Evolutionary conservation across 352 stramenopile species (phyloP), one percentile per base, ranked within the genome.

Genomic region (Pythium plurisporium): DNA sequence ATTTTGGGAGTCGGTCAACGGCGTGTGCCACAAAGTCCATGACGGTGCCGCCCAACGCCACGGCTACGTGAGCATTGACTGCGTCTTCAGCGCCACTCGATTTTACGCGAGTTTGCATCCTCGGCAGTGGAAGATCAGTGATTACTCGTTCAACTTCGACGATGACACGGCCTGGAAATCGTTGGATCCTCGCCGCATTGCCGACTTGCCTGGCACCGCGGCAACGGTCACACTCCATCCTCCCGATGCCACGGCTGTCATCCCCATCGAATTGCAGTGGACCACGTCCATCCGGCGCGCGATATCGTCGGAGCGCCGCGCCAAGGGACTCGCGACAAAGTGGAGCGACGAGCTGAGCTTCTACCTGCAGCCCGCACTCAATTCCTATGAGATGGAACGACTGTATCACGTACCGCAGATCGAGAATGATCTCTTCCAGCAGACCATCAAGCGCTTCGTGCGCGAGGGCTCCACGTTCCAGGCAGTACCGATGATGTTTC

Each of bases 331-430:
- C 45, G 49, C 68, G 42, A 95, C 86, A 17, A 66, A 62, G 6
- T 96, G 83, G 83, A 92, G 82, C 49, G 72, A 84, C 31, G 76
- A 84, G 30, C 72, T 96, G 20, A 72, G 67, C 49, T 91, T 92
- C 56, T 87, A 81, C 45, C 59, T 96, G 41, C 68, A 89, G 9
- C 87, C 87, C 23, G 86, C 88, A n/a, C 74, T 96, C 19, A 80
- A 80, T 38, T 86, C 86, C 14, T 96, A 96, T 64, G 88, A 96
- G 33, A 57, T 87, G 40, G 88, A 96, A 64, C 76, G 86, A 8
- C 54, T 89, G 15, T 82, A 91, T 58, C 70, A 67, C 33, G 51
- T 87, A 9, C 51, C 73, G 4, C 74, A 87, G 49, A 60, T 90
- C 1, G 85, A 91, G 43, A 94, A 91, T 50, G 72, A 65, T 2